Evolutionary conservation across 2,329 filamentous ascomycete species (phyloP).

Genomic region (Aspergillus sclerotialis): DNA sequence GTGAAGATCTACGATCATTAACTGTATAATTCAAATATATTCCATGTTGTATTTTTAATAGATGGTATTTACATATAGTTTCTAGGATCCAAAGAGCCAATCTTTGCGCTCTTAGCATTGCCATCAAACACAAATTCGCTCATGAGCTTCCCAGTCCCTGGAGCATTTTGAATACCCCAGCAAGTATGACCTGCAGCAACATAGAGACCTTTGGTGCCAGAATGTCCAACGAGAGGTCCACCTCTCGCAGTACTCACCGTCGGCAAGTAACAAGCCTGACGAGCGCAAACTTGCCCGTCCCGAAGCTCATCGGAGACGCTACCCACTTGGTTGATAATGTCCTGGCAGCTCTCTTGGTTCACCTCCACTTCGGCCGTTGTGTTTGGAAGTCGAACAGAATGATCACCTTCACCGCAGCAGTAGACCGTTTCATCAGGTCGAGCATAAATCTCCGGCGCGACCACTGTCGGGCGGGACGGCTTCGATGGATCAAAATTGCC

Average conservation of each 20-base stretch:
- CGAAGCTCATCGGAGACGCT: slow-evolving; percentile 52
- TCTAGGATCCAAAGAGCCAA: slow-evolving; percentile 61
- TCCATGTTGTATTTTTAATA: too few relatives aligned
- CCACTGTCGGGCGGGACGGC: slow-evolving; percentile 52
- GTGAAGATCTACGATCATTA: too few relatives aligned
- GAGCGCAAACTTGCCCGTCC: slow-evolving; percentile 60
- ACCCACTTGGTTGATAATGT: slow-evolving; percentile 71
- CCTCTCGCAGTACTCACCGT: slow-evolving; percentile 54
- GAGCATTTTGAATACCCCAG: slow-evolving; percentile 97
- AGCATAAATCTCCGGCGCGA: slow-evolving; percentile 89
- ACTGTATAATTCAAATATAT: too few relatives aligned
- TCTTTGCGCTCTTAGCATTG: slow-evolving; percentile 58
- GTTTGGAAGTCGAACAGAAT: slow-evolving; percentile 63
- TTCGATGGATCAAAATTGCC: slow-evolving; percentile 47
- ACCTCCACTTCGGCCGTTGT: slow-evolving; percentile 68
- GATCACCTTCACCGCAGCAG: slow-evolving; percentile 86
- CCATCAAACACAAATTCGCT: slow-evolving; percentile 74
- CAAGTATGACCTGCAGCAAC: slow-evolving; percentile 90
- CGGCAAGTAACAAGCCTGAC: slow-evolving; percentile 91
- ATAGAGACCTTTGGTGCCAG: slow-evolving; percentile 65
- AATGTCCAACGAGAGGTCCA: slow-evolving; percentile 72
- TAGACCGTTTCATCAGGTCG: slow-evolving; percentile 85
- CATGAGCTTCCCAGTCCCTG: slow-evolving; percentile 75
- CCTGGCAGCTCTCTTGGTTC: slow-evolving; percentile 71
- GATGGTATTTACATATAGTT: slow-evolving; percentile 38